Evolutionary conservation across 306 rosid genomes (phyloP), one percentile per base, ranked within the genome.

Genomic region (Alnus rubra): DNA sequence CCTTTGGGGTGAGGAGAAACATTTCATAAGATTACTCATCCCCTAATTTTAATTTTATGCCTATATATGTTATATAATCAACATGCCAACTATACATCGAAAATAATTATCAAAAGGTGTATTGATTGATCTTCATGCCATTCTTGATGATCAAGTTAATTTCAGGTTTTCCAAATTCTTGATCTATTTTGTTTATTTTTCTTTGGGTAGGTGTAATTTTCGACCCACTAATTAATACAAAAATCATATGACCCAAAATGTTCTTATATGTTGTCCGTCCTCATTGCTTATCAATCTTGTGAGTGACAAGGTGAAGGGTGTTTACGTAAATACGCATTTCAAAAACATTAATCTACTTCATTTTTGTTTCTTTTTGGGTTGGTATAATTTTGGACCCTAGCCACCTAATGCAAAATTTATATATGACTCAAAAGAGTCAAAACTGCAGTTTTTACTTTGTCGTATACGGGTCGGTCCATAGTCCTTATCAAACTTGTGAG

Each of bases 351-450:
- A 48, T 48, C 12, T 8, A 48, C 12, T 9, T 48, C 51, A 48
- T 48, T 5, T n/a, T n/a, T n/a, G n/a, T n/a, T n/a, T n/a, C n/a
- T n/a, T n/a, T n/a, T n/a, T n/a, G n/a, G n/a, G n/a, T n/a, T n/a
- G n/a, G n/a, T n/a, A n/a, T n/a, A n/a, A n/a, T n/a, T n/a, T 42
- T 42, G 45, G 45, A 42, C 45, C 45, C 6, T 42, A 42, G 11
- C 52, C 52, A 49, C 52, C 52, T 49, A 49, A 16, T 18, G 59
- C 59, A 53, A 18, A 3, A 53, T 18, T 48, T 11, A 8, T 50
- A 8, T 35, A 14, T 67, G 59, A 79, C 12, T 45, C 76, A 45
- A 30, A 70, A 6, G 59, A 79, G 7, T 45, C 76, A 45, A 30
- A 70, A 6, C 15, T 45, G 3, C 64, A 59, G 4, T 2, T 67